Base-by-base conservation (phyloP, 2,329 filamentous ascomycete genomes). In the Amylocarpus encephaloides region DNA sequence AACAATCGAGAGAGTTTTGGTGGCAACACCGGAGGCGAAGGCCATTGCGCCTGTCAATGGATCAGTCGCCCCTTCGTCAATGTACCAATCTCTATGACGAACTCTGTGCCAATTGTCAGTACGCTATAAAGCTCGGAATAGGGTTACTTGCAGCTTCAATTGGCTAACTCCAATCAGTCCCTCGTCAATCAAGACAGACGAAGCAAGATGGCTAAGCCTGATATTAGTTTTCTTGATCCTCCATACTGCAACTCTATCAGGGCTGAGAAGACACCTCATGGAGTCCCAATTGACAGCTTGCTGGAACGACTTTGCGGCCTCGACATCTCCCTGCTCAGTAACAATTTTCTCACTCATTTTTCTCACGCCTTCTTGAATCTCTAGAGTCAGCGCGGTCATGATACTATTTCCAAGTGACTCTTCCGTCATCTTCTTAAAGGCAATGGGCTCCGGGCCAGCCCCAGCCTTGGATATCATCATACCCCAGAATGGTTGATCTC, bases 401-500 rank as follows among this genome's bases (percentile, higher is more conserved):
- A 89, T 89, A 0, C 83, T 83, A 12, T 85, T 77, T 0, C 81
- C 80, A 1, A 89, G 68, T 29, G 76, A 78, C 50, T 87, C 80
- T 0, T 73, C 75, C 0, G 73, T 80, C 4, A 90, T 68, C 9
- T 76, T 70, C 67, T 86, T 88, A 68, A 86, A 86, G 0, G 84
- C 83, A 3, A 88, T 74, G 0, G 83, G 78, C 45, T 76, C 70
- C 0, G 85, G 83, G 0, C 86, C 86, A 0, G 83, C 85, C 16
- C 77, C 76, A 1, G 80, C 76, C 39, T 73, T 77, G 5, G 73
- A 73, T 0, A 89, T 73, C 79, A 86, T 86, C 13, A 74, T 73
- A 3, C 85, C 86, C 86, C 86, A 89, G 62, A 89, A 89, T 39
- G 83, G 77, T 30, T 90, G 86, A 62, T 90, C 86, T 2, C 85